Evolutionary conservation across 805 yeast genomes (phyloP), one percentile per base, ranked within the genome.

Genomic region (Tetrapisispora namnaoensis): DNA sequence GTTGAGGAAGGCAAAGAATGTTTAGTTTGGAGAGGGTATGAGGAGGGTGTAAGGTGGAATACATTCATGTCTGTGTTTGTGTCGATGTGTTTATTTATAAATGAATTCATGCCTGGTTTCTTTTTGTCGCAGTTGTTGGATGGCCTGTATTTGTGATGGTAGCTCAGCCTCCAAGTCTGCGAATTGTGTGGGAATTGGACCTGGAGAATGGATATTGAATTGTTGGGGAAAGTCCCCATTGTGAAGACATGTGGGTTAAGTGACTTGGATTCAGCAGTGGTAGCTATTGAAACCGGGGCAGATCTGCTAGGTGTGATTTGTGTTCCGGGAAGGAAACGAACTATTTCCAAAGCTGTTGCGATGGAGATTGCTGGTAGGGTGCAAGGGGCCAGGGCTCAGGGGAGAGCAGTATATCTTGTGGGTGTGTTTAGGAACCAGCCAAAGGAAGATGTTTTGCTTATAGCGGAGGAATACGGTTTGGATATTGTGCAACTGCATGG

Each of bases 401-500:
- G n/a, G 17, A 36, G 11, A 5, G 13, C 18, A 0, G 93, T 93
- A 0, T 78, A 71, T 55, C 64, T 85, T 2, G 96, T 89, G 2
- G 99, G 98, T 1, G 99, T 91, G 3, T 88, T 91, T 69, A 72
- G 90, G 51, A 87, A 93, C 62, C 97, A 90, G 64, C 58, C 82
- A 0, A 58, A 83, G 3, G 81, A 76, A 1, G 84, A 82, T 14
- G 83, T 91, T 1, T 61, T 71, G 38, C 49, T 55, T 10, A 57
- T 74, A 1, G 64, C 63, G 34, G 49, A 53, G 1, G 74, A 72
- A 8, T 63, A 82, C 16, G 68, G 69, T 1, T 61, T 89, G 3
- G 98, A 93, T 64, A 69, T 87, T 24, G 84, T 93, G 1, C 99
- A 93, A 62, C 67, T 93, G 13, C 99, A 93, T 64, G 99, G 98